Percentiles rank a stretch among this genome's conserved stretches.
Conservation (phyloP, 129 eudicot genomes). For the sunflower (Helianthus annuus) region DNA sequence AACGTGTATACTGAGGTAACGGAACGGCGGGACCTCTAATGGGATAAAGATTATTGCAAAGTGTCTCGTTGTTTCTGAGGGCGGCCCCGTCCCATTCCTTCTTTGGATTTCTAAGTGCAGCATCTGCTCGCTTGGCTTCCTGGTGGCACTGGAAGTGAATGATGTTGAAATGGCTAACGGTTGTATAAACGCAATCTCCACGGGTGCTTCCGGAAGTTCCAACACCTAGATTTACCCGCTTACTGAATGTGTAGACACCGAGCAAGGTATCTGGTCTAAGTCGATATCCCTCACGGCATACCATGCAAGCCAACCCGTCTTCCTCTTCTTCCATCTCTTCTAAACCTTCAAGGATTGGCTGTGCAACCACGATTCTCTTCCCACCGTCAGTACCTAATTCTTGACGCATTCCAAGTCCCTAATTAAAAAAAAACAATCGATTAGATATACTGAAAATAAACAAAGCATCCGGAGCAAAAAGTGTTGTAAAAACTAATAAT, state of each 20-base stretch:
- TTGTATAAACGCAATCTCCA: slow-evolving; percentile 95
- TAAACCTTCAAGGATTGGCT: slow-evolving; percentile 86
- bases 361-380: slow-evolving; percentile 80
- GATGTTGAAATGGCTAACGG: slow-evolving; percentile 96
- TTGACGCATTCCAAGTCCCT: slow-evolving; percentile 93
- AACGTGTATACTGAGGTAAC: slow-evolving; percentile 69
- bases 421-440: neutral
- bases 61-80: slow-evolving; percentile 90
- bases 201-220: slow-evolving; percentile 84
- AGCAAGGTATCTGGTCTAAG: slow-evolving; percentile 76
- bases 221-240: slow-evolving; percentile 89
- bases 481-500: too few species aligned
- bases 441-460: slow-evolving; percentile 7
- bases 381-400: slow-evolving; percentile 91
- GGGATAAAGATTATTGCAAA: slow-evolving; percentile 87
- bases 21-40: slow-evolving; percentile 88
- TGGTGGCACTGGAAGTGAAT: slow-evolving; percentile 98
- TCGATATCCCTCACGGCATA: slow-evolving; percentile 94
- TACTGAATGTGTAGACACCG: slow-evolving; percentile 94
- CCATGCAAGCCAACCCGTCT: slow-evolving; percentile 99
- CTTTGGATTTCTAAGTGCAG: slow-evolving; percentile 80
- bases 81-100: slow-evolving; percentile 99
- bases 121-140: slow-evolving; percentile 98
- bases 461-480: slow-evolving; percentile 5
- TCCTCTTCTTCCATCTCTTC: slow-evolving; percentile 98